Conservation (phyloP, 2,329 filamentous ascomycete genomes). For the Colletotrichum sublineola region DNA sequence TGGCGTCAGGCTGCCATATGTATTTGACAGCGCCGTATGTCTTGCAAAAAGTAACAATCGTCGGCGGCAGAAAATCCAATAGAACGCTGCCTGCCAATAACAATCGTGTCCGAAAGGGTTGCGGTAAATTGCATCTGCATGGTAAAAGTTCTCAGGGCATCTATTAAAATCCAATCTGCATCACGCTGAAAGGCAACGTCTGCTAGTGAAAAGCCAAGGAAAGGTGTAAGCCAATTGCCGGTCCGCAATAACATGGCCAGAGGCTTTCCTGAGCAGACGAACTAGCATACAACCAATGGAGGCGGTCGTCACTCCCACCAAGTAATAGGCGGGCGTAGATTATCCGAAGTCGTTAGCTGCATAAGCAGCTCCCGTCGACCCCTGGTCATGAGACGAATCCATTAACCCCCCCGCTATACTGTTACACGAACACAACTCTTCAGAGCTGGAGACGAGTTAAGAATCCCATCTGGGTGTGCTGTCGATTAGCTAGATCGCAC, state of each 20-base stretch:
- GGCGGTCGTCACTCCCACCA: constrained; percentile 1
- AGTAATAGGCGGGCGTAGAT: constrained; percentile 13
- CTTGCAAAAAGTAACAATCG: background rate
- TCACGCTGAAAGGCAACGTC: background rate
- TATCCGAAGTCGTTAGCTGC: constrained; percentile 8
- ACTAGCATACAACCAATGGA: background rate
- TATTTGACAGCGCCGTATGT: background rate
- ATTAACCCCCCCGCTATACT: background rate
- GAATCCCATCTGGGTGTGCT: too few relatives aligned
- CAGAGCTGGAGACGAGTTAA: background rate
- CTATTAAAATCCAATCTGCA: background rate
- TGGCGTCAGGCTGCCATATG: background rate
- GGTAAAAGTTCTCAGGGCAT: too few relatives aligned
- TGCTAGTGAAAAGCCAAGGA: background rate
- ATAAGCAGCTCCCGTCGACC: constrained; percentile 7
- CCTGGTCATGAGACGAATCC: constrained; percentile 2
- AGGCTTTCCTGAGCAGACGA: background rate
- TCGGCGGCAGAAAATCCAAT: background rate
- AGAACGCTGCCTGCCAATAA: background rate
- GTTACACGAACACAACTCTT: background rate
- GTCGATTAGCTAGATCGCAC: too few relatives aligned
- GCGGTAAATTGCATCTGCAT: background rate
- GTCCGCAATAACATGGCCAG: background rate
- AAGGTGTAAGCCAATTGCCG: background rate
- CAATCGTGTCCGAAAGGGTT: background rate